Conservation (phyloP, 2,329 filamentous ascomycete genomes). For the Lasiodiplodia sp. region DNA sequence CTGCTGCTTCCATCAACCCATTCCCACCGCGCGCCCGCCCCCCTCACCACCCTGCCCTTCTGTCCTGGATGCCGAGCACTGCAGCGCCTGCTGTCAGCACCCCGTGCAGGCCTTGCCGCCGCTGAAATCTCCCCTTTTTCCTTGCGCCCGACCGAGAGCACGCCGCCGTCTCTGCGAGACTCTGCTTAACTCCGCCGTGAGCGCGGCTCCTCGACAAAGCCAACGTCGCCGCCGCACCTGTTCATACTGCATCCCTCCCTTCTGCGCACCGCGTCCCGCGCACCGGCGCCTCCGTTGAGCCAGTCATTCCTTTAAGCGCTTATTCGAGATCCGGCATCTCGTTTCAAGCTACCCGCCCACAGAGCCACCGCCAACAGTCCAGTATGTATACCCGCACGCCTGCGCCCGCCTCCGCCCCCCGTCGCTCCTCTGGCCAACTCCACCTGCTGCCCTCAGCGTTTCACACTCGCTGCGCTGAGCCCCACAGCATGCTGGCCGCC, state of each 20-base stretch:
- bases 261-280: conserved; percentile 40
- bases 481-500: conserved; percentile 27
- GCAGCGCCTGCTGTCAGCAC: conserved; percentile 23
- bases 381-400: conserved; percentile 41
- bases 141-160: conserved; percentile 24
- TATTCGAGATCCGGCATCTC: conserved; percentile 54
- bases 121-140: conserved; percentile 24
- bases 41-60: conserved; percentile 23
- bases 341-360: conserved; percentile 42
- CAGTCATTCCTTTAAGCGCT: conserved; percentile 50
- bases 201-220: conserved; percentile 20
- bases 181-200: conserved; percentile 26
- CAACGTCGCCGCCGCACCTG: conserved; percentile 11
- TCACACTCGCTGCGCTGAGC: conserved; percentile 27
- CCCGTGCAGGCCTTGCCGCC: conserved; percentile 29
- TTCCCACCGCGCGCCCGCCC: conserved; percentile 20
- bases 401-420: conserved; percentile 8
- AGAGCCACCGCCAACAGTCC: conserved; percentile 33
- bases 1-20: conserved; percentile 26
- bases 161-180: conserved; percentile 33
- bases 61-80: conserved; percentile 29
- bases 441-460: conserved; percentile 26
- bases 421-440: conserved; percentile 12
- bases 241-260: conserved; percentile 16
- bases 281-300: conserved; percentile 30